phyloP scores from a whole-genome alignment of 257 asterid genomes.

The Solanum arcanum region DNA sequence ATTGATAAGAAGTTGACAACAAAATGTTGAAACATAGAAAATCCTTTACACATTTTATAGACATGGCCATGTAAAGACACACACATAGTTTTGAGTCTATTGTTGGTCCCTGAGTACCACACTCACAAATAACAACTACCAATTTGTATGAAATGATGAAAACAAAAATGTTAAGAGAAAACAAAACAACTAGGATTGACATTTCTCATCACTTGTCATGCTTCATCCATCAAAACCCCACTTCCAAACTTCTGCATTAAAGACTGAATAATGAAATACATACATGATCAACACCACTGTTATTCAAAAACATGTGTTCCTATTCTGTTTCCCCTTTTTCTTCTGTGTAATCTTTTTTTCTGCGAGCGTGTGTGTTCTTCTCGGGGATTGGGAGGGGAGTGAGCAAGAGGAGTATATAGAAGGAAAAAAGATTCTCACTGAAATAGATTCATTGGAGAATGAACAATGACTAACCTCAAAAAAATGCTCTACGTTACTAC shows the following conservation, averaged over 20 bases:
- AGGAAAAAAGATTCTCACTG: constrained; percentile 1
- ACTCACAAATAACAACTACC: background rate
- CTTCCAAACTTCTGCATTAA: background rate
- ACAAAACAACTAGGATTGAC: background rate
- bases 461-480: constrained; percentile 39
- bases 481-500: constrained; percentile 32
- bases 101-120: background rate
- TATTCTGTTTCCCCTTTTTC: background rate
- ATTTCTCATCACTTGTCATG: background rate
- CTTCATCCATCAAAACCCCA: background rate
- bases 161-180: background rate
- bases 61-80: background rate
- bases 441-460: constrained; percentile 16
- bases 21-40: background rate
- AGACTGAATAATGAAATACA: background rate
- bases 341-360: background rate
- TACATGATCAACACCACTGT: background rate
- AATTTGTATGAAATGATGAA: background rate
- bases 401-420: background rate
- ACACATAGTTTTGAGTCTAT: background rate
- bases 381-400: background rate
- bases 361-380: background rate
- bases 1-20: background rate
- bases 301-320: background rate
- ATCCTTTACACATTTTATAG: background rate